Conservation (phyloP, 306 rosid species). For the Castanospermum australe region DNA sequence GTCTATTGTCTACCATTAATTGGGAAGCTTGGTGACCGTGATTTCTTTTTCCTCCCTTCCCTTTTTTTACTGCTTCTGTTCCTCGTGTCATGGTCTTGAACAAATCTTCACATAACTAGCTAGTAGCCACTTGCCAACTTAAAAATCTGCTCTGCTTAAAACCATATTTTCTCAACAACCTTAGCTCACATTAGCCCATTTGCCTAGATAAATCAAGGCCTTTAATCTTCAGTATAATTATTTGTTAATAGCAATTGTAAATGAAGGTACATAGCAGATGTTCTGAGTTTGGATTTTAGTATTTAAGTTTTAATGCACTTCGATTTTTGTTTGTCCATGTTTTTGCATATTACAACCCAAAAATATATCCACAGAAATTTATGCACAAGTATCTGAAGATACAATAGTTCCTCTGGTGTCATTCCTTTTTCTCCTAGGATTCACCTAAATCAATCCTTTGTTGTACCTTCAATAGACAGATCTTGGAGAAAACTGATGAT, state of each 20-base stretch:
- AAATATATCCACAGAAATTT: neutral
- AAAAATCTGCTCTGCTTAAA: neutral
- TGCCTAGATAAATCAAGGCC: neutral
- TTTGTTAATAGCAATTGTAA: neutral
- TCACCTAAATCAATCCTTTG: conserved; percentile 14
- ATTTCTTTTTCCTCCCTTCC: neutral
- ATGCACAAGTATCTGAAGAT: neutral
- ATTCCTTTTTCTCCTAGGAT: neutral
- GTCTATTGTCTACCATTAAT: neutral
- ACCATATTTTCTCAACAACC: neutral
- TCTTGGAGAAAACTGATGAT: conserved; percentile 83
- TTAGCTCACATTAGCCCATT: neutral
- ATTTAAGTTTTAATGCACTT: neutral
- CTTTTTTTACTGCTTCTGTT: neutral
- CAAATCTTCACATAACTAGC: neutral
- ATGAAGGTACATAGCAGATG: conserved; percentile 4
- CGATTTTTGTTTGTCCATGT: neutral
- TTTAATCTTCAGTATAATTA: neutral
- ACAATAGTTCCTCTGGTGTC: neutral
- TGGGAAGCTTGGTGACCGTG: neutral
- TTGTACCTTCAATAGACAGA: conserved; percentile 47
- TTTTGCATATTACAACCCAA: neutral
- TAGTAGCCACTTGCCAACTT: neutral
- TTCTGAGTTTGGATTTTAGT: neutral
- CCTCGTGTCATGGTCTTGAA: neutral